Base-by-base conservation (phyloP, 2,329 filamentous ascomycete species). In the Diaporthe sp. region DNA sequence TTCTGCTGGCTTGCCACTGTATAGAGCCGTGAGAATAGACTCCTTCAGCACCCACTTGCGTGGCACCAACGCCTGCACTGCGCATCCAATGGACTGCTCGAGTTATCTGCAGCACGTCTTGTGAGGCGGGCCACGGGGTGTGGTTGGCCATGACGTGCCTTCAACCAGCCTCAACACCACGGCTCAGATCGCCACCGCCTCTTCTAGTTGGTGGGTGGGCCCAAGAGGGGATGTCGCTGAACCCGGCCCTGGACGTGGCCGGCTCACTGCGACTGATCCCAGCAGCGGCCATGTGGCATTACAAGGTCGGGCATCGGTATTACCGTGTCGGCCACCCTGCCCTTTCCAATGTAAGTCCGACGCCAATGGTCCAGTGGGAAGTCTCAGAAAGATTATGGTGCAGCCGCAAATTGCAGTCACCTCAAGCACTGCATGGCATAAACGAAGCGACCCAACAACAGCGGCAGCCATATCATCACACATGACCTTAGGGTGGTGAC, bases 251-350 rank as follows among this genome's bases (percentile, higher is more conserved):
- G 75, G 58, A 51, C 34, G 44, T 72, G 57, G 55, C 57, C 65
- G 63, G 44, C 60, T 44, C 28, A 25, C 65, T 22, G 71, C 44
- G n/a, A 65, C 49, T 53, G 65, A 60, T 76, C 75, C 75, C 44
- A 58, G 75, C 28, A 61, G 49, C 34, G 55, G 72, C 75, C 75
- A 76, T 76, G 75, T 76, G 75, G 65, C 73, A 61, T 58, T 60
- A 42, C 53, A 71, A 71, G 65, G 72, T 71, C 65, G 63, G 47
- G 47, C 72, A 39, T 76, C 75, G 75, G 75, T 72, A 75, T 75
- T 75, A 75, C 75, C 75, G 75, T 51, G 22, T 67, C 67, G 72
- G 75, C 70, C 57, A 67, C 63, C 49, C 55, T 75, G 58, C 72
- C 75, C 47, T 65, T 63, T 73, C 17, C 47, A 70, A 47, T 51